Conservation (phyloP, 495 filamentous ascomycete genomes). For the Penicillium daleae region DNA sequence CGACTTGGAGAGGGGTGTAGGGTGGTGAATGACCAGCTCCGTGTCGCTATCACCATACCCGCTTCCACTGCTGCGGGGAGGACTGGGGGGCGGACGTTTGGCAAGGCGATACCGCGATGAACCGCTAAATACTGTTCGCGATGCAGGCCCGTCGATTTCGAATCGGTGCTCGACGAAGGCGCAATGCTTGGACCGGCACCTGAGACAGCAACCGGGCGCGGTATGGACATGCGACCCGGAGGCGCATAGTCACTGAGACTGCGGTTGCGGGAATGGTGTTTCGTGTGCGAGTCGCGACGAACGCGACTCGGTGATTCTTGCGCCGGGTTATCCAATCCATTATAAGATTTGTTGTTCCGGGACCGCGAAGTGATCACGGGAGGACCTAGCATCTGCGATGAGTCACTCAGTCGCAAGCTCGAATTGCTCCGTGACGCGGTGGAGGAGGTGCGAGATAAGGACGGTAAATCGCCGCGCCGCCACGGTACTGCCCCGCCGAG, state of each 20-base stretch:
- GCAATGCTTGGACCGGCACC: constrained; percentile 49
- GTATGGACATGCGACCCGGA: constrained; percentile 63
- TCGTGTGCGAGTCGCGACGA: constrained; percentile 37
- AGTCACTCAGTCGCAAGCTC: constrained; percentile 46
- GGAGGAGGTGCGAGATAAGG: constrained; percentile 46
- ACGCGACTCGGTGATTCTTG: constrained; percentile 37
- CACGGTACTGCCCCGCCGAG: constrained; percentile 75
- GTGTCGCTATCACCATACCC: constrained; percentile 39
- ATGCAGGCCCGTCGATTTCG: constrained; percentile 62
- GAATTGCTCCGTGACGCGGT: constrained; percentile 42
- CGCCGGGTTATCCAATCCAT: constrained; percentile 42
- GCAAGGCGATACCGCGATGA: constrained; percentile 67
- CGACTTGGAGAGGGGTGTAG: constrained; percentile 19
- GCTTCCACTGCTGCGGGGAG: constrained; percentile 64
- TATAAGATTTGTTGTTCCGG: constrained; percentile 34
- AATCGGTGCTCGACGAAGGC: constrained; percentile 45
- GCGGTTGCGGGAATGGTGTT: constrained; percentile 65
- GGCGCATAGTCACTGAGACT: constrained; percentile 89
- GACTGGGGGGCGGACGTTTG: constrained; percentile 70
- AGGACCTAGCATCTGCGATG: constrained; percentile 41
- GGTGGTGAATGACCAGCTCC: constrained; percentile 37
- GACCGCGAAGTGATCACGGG: constrained; percentile 34
- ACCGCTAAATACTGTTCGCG: constrained; percentile 81
- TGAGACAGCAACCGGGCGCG: constrained; percentile 73
- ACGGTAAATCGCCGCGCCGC: constrained; percentile 54